phyloP scores from a whole-genome alignment of 163 green algal species.

The Scenedesmus sp. region DNA sequence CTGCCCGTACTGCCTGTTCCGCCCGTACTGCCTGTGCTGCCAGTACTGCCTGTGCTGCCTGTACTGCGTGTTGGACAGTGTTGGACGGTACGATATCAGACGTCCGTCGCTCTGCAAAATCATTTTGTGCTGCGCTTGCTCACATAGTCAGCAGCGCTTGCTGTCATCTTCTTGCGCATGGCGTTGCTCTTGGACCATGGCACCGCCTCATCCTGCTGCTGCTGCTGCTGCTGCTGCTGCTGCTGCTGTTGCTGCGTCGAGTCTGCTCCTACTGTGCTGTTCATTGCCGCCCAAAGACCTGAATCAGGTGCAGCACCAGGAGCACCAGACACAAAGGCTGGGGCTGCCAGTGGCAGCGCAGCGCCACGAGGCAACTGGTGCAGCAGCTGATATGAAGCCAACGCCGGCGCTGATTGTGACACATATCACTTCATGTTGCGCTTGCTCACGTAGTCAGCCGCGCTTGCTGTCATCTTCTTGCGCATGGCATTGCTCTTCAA shows the following conservation, averaged over 20 bases:
- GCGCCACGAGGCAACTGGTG: no score
- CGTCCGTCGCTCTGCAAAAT: no score
- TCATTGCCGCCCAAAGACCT: neutral
- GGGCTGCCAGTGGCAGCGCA: no score
- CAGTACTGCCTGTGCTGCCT: no score
- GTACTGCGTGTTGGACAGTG: neutral
- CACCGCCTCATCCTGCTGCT: neutral
- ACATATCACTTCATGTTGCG: neutral
- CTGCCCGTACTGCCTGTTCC: no score
- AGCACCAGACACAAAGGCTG: no score
- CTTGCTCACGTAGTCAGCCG: constrained; percentile 13
- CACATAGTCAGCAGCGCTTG: neutral
- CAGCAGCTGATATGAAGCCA: no score
- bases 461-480: neutral
- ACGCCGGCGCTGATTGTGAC: no score
- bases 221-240: neutral
- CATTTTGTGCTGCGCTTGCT: neutral
- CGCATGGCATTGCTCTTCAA: neutral
- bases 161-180: constrained; percentile 6
- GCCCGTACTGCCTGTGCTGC: no score
- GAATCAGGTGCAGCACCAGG: neutral
- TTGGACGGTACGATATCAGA: neutral
- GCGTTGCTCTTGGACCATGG: neutral
- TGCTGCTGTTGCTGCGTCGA: neutral
- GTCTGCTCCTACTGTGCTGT: neutral